Conservation (phyloP, 1,284 basidiomycete species). For the Sphagnurus paluster region DNA sequence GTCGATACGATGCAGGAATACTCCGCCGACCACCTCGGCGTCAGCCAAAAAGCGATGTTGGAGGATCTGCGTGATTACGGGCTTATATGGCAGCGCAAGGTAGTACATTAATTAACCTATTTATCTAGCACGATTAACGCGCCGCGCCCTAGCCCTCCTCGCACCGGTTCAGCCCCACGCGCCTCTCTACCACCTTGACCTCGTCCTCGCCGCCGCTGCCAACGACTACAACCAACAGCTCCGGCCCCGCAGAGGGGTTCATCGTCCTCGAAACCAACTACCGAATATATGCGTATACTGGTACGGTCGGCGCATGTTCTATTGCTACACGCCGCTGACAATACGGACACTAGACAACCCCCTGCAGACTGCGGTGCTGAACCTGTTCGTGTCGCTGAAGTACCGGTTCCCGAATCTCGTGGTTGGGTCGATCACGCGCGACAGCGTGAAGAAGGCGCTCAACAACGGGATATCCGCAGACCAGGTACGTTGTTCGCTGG, state of each 20-base stretch:
- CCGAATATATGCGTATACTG: conserved; percentile 96
- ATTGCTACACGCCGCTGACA: conserved; percentile 18
- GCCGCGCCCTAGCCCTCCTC: conserved; percentile 53
- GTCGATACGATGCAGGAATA: conserved; percentile 79
- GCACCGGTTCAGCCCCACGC: conserved; percentile 92
- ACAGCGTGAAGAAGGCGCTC: conserved; percentile 93
- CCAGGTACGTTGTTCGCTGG: conserved; percentile 58
- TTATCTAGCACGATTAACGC: conserved; percentile 9
- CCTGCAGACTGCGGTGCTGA: conserved; percentile 94
- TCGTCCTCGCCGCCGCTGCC: conserved; percentile 76
- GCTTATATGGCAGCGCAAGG: conserved; percentile 82
- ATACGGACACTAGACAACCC: conserved; percentile 79
- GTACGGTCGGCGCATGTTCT: conserved; percentile 39
- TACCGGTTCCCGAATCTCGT: conserved; percentile 96
- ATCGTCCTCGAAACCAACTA: conserved; percentile 99
- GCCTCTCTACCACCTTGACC: conserved; percentile 91
- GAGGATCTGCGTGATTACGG: conserved; percentile 95
- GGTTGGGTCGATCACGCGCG: conserved; percentile 91
- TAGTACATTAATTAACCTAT: conserved; percentile 29
- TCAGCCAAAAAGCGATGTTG: conserved; percentile 84
- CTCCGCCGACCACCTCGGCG: conserved; percentile 79
- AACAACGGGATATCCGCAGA: conserved; percentile 95
- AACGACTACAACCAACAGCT: conserved; percentile 56
- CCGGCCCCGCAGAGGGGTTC: conserved; percentile 79
- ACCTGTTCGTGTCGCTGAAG: conserved; percentile 90